phyloP scores from a whole-genome alignment of 2,329 filamentous ascomycete species.

The Ophiostoma ips region DNA sequence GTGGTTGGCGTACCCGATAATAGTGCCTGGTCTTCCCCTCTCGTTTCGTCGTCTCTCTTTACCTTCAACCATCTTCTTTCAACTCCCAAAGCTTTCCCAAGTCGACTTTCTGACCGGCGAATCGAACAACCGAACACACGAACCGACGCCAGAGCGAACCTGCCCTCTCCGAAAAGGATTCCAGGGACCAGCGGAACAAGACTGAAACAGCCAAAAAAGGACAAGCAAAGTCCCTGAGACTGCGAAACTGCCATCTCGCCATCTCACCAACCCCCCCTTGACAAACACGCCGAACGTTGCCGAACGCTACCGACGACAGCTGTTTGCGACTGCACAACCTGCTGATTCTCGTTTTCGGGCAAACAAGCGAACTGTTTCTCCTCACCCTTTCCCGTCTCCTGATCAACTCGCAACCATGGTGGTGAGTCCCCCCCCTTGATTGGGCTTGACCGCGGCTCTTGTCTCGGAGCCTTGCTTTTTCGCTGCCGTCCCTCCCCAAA shows the following conservation, averaged over 20 bases:
- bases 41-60: neutral
- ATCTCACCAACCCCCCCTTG: neutral
- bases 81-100: neutral
- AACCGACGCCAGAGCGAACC: neutral
- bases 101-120: constrained; percentile 1
- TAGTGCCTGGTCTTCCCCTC: constrained; percentile 8
- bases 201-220: too few relatives aligned
- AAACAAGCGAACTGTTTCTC: too few relatives aligned
- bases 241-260: neutral
- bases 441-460: neutral
- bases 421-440: constrained; percentile 11
- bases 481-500: neutral
- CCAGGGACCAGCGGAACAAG: neutral
- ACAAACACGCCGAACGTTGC: neutral
- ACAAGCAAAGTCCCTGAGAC: neutral
- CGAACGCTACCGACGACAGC: neutral
- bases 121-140: constrained; percentile 3
- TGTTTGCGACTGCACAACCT: too few relatives aligned
- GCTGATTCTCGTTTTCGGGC: too few relatives aligned
- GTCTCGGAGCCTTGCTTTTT: constrained; percentile 9
- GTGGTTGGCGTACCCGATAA: constrained; percentile 3
- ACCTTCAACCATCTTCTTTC: neutral
- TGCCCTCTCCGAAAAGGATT: too few relatives aligned
- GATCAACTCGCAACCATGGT: constrained; percentile 10
- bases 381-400: neutral